Base-by-base conservation (phyloP, 768 basidiomycete genomes). In the Vishniacozyma victoriae region DNA sequence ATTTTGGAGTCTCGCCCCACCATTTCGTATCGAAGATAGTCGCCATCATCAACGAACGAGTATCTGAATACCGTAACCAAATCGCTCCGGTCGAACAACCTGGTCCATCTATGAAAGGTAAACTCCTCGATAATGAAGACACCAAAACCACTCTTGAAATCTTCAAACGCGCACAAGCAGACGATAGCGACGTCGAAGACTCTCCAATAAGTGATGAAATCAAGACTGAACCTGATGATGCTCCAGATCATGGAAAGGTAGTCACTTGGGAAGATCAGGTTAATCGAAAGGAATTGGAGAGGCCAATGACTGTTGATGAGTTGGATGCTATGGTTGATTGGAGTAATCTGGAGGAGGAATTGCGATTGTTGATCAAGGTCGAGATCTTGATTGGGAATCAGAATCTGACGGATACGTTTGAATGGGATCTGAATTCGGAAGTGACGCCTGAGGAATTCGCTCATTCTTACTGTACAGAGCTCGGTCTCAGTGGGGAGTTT, bases 351-450 rank as follows among this genome's bases (percentile, higher is more conserved):
- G 77, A 80, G 29, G 90, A 95, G 64, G 95, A 97, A 61, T 81
- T 95, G 78, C 77, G 95, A 46, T 87, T 99, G 55, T 64, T 89
- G 48, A 83, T 99, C 74, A 91, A 87, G 81, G 91, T 99, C 54
- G 93, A 97, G 72, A 89, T 97, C 72, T 87, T 90, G 46, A 84
- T 92, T 46, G 93, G 89, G 19, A 82, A 84, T 5, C 81, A 91
- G 75, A 91, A 92, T 71, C 79, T 99, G 19, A 86, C 89, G 47
- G 95, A 99, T 72, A 86, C 91, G 64, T 93, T 97, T 64, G 95
- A 97, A 69, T 99, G 95, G 95, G 93, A 99, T 70, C 72, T 96
- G 29, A 84, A 84, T 58, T 89, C 86, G 47, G 73, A 76, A 18
- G 77, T 78, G 38, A 84, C 87, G 3, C 92, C 93, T 0, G 95